phyloP scores from a whole-genome alignment of 2,329 filamentous ascomycete species.

The Colletotrichum sp. region DNA sequence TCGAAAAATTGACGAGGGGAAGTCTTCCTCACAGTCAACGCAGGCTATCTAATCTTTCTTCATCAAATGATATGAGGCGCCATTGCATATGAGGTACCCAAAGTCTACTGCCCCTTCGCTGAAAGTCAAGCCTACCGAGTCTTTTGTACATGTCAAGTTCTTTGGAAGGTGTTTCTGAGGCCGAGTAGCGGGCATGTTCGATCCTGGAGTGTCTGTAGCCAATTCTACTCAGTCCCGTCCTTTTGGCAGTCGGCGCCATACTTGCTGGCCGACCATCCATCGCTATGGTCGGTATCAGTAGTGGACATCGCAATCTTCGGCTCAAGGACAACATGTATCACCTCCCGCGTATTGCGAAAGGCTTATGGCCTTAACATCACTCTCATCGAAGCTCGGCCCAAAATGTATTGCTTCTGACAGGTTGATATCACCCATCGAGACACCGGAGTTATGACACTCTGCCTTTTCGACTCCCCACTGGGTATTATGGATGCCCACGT shows the following conservation, averaged over 20 bases:
- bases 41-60: not conserved
- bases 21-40: too few relatives aligned
- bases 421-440: not conserved
- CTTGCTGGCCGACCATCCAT: too few relatives aligned
- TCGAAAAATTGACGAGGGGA: too few relatives aligned
- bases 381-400: too few relatives aligned
- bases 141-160: not conserved
- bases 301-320: too few relatives aligned
- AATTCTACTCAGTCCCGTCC: not conserved
- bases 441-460: not conserved
- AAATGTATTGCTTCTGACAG: not conserved
- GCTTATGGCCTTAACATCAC: too few relatives aligned
- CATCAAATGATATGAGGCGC: not conserved
- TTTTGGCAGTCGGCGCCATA: not conserved
- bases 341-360: too few relatives aligned
- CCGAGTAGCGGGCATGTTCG: not conserved
- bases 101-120: not conserved
- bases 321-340: too few relatives aligned
- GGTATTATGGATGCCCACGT: not conserved
- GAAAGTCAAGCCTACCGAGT: not conserved
- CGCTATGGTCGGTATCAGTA: too few relatives aligned
- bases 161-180: not conserved
- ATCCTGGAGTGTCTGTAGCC: not conserved
- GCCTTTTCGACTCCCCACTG: not conserved
- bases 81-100: not conserved